Base-by-base conservation (phyloP, 139 green algal genomes). In the Gonium pectorale region DNA sequence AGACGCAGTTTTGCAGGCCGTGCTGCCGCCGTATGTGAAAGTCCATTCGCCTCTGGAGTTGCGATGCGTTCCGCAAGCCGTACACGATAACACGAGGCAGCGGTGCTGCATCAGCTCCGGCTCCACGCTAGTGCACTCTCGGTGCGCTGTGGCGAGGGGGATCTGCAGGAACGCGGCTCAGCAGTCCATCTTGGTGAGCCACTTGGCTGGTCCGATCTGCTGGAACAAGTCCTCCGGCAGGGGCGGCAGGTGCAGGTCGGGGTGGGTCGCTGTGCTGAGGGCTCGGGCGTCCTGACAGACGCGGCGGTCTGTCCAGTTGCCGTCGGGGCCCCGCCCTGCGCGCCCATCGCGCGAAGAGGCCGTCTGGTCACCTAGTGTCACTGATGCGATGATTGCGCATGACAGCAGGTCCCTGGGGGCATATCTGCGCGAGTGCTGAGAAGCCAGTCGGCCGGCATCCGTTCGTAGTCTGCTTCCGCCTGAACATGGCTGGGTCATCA, bases 121-220 rank as follows among this genome's bases (percentile, higher is more conserved):
- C 26, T 63, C 67, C 24, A 90, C 88, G 4, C 54, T 27, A 27
- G 38, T 64, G 22, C 72, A 74, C 6, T 43, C 24, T 19, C 56
- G 52, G n/a, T 69, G 33, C 44, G 68, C 71, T 0, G 64, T 21
- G 26, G 49, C 38, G 1, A 91, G 63, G 2, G 31, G 63, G 15
- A 91, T 46, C 67, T 89, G 83, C 27, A 68, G 70, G 44, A 84
- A 91, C 26, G 69, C 88, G 33, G 68, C 38, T 29, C 75, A 21
- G 13, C 87, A 29, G 62, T 91, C 83, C 41, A 88, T 59, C 21
- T 86, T 87, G 37, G 51, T 74, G 52, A 89, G 85, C n/a, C 78
- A 78, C 15, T 77, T 85, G 7, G 79, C 51, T 21, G 37, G 54
- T 5, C 62, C 37, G 11, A 89, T 40, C 29, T 54, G 40, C 5